phyloP scores from a whole-genome alignment of 805 yeast genomes.

The Komagataella populi region DNA sequence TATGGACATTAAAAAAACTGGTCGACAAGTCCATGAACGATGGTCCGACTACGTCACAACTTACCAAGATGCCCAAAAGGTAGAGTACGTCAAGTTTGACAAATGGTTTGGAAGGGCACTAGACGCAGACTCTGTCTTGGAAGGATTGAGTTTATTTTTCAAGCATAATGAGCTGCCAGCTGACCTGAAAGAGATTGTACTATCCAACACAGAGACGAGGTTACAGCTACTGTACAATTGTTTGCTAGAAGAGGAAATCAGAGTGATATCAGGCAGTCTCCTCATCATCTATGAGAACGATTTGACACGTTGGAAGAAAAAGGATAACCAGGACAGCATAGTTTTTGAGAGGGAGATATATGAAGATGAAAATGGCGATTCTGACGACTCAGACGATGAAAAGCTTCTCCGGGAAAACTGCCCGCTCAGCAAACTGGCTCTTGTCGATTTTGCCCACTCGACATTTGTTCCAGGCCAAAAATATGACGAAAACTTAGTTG shows the following conservation, averaged over 20 bases:
- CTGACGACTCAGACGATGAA: constrained; percentile 13
- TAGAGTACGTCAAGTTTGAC: constrained; percentile 35
- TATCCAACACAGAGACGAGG: constrained; percentile 37
- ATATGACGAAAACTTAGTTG: constrained; percentile 55
- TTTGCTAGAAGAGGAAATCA: constrained; percentile 43
- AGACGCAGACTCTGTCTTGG: constrained; percentile 23
- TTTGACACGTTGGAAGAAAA: constrained; percentile 31
- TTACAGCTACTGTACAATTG: constrained; percentile 56
- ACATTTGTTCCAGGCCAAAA: constrained; percentile 46
- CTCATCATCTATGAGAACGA: constrained; percentile 68
- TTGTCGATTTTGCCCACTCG: constrained; percentile 92
- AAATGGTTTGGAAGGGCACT: constrained; percentile 63
- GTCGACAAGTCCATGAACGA: not conserved
- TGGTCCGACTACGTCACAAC: not conserved
- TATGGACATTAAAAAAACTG: constrained; percentile 39
- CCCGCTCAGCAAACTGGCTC: constrained; percentile 41
- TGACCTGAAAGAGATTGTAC: constrained; percentile 21
- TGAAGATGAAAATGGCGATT: constrained; percentile 17
- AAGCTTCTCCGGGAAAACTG: constrained; percentile 8
- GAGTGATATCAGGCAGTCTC: constrained; percentile 62
- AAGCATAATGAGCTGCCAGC: constrained; percentile 17
- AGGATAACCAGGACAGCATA: constrained; percentile 13
- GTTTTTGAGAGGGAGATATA: constrained; percentile 9
- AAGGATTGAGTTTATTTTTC: constrained; percentile 34
- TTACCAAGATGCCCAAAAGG: not conserved